Percentiles rank a stretch among this genome's conserved stretches.
phyloP scores from a whole-genome alignment of 169 alveolate genomes.

The Plasmodium coatneyi region DNA sequence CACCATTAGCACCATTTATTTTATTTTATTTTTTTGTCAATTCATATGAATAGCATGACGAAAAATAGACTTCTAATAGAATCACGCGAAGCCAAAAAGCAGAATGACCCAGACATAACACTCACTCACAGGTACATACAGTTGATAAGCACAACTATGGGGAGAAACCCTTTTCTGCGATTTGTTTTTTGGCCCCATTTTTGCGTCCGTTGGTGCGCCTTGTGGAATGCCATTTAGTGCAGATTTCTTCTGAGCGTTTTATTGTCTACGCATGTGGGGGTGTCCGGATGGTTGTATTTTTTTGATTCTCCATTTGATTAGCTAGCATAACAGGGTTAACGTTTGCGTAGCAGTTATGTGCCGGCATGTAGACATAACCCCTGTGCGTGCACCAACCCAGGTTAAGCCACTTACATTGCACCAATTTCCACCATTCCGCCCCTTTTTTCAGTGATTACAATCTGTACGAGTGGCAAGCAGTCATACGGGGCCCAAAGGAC shows the following conservation, averaged over 20 bases:
- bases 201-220: background rate
- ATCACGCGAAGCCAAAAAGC: slow-evolving; percentile 80
- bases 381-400: background rate
- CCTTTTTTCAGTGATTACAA: slow-evolving; percentile 80
- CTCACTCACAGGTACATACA: slow-evolving; percentile 73
- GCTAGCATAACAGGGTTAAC: background rate
- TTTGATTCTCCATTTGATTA: background rate
- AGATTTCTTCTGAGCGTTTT: background rate
- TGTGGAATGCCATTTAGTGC: background rate
- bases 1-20: background rate
- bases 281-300: background rate
- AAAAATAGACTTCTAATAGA: slow-evolving; percentile 83
- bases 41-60: slow-evolving; percentile 38
- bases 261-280: background rate
- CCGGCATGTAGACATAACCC: background rate
- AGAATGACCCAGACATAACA: slow-evolving; percentile 82
- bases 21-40: background rate
- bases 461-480: slow-evolving; percentile 91
- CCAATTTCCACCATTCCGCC: background rate
- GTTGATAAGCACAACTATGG: background rate
- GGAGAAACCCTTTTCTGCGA: background rate
- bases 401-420: background rate
- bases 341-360: background rate
- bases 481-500: slow-evolving; percentile 92
- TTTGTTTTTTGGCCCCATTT: background rate